Conservation (phyloP, 805 yeast genomes). For the Spathaspora sp. region DNA sequence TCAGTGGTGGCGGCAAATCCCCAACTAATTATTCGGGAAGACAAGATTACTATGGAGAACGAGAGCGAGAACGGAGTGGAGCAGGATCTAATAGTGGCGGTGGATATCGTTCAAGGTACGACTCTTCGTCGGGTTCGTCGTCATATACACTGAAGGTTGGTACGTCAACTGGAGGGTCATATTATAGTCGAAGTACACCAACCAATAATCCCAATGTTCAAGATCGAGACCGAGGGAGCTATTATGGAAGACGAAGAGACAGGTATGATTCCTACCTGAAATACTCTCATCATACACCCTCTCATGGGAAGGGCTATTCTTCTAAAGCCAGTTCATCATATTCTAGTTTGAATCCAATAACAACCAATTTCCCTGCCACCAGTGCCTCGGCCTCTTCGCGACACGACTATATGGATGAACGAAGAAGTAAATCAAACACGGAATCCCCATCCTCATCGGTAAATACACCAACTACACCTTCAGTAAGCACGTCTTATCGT, state of each 20-base stretch:
- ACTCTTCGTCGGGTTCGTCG: not conserved
- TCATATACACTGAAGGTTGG: constrained; percentile 5
- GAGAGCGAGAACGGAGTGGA: not conserved
- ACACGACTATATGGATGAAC: not conserved
- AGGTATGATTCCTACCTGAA: constrained; percentile 18
- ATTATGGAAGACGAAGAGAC: constrained; percentile 13
- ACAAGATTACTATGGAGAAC: constrained; percentile 6
- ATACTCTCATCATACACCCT: constrained; percentile 3
- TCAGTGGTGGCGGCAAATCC: not conserved
- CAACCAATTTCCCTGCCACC: not conserved
- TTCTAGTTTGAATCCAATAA: not conserved
- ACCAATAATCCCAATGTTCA: not conserved
- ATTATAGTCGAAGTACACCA: not conserved
- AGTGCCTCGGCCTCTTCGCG: not conserved
- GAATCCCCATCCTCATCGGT: not conserved
- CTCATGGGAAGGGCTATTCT: not conserved
- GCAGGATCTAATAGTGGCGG: not conserved
- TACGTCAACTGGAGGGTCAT: not conserved
- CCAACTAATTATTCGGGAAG: constrained; percentile 2
- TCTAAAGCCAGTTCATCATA: not conserved
- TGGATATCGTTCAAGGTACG: constrained; percentile 7
- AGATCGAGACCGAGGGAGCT: not conserved
- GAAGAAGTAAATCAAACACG: not conserved
- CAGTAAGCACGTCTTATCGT: not conserved
- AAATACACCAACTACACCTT: not conserved